phyloP scores from a whole-genome alignment of 805 yeast species.

The Myxozyma udenii region DNA sequence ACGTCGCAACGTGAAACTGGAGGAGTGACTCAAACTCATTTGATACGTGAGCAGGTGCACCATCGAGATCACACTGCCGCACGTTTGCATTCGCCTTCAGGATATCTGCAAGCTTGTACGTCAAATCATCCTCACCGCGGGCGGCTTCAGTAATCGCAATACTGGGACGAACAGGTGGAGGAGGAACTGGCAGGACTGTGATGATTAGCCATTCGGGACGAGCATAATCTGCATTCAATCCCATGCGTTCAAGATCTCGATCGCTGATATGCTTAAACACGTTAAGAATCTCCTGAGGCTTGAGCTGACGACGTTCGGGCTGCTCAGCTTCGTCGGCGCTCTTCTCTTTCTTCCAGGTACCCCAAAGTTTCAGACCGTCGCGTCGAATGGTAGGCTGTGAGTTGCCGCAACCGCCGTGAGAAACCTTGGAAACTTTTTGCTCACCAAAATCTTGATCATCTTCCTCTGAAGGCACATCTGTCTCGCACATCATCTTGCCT shows the following conservation, averaged over 20 bases:
- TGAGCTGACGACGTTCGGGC: conserved; percentile 85
- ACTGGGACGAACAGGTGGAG: conserved; percentile 98
- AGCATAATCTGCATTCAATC: conserved; percentile 92
- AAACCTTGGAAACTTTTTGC: conserved; percentile 45
- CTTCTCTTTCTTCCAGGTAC: conserved; percentile 95
- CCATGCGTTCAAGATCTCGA: conserved; percentile 76
- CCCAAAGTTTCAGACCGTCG: conserved; percentile 94
- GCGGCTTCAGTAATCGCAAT: conserved; percentile 98
- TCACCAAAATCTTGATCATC: conserved; percentile 46
- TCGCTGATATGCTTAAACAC: conserved; percentile 88
- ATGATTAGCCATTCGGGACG: conserved; percentile 98
- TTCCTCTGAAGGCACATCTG: conserved; percentile 63
- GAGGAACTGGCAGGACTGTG: conserved; percentile 98
- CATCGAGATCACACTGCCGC: conserved; percentile 96
- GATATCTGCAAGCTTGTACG: conserved; percentile 94
- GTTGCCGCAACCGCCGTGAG: conserved; percentile 98
- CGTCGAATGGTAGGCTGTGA: conserved; percentile 92
- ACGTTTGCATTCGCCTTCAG: conserved; percentile 94
- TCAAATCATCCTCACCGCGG: conserved; percentile 98
- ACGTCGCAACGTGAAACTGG: conserved; percentile 97
- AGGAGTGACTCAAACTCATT: conserved; percentile 92
- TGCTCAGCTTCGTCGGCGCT: conserved; percentile 72
- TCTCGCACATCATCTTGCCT: conserved; percentile 91
- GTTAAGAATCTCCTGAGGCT: conserved; percentile 84
- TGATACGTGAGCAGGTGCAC: conserved; percentile 97